A percentile compares a stretch with the other conserved stretches of the same genome.
These are phyloP conservation scores for Penstemon newberryi DNA, from an alignment of 257 asterid genomes.

Conservation along the genomic window DNA sequence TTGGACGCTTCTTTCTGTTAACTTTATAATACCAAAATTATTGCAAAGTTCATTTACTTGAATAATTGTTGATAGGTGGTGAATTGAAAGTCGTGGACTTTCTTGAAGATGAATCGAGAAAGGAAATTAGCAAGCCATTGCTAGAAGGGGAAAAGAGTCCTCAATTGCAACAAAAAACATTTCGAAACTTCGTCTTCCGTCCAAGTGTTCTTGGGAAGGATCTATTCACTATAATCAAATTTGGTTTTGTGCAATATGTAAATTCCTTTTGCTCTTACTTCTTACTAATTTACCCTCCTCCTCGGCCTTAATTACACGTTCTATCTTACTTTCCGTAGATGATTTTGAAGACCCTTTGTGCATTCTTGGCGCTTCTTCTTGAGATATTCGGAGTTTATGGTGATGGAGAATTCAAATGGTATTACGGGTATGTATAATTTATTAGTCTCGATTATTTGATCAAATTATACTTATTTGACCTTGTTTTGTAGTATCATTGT, in stretches of 20 bases:
- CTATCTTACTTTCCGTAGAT: slow-evolving; percentile 50
- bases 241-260: slow-evolving; percentile 96
- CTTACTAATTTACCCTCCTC: neutral
- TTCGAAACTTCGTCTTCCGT: slow-evolving; percentile 53
- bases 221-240: slow-evolving; percentile 67
- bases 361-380: slow-evolving; percentile 72
- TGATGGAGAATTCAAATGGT: slow-evolving; percentile 90
- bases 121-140: slow-evolving; percentile 59
- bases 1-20: too few relatives aligned
- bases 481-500: neutral
- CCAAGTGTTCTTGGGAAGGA: slow-evolving; percentile 73
- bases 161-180: slow-evolving; percentile 33
- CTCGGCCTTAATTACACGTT: slow-evolving; percentile 13
- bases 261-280: slow-evolving; percentile 21
- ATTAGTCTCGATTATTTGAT: neutral
- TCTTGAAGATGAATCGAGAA: slow-evolving; percentile 69
- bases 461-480: neutral
- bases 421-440: slow-evolving; percentile 63
- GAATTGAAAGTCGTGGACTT: slow-evolving; percentile 57
- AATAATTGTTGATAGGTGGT: slow-evolving; percentile 57
- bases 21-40: neutral
- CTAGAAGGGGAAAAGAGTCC: slow-evolving; percentile 48
- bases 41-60: slow-evolving; percentile 6
- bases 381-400: slow-evolving; percentile 91
- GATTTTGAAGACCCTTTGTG: slow-evolving; percentile 88